Evolutionary conservation across 1,284 basidiomycete species (phyloP).

Genomic region (Naganishia liquefaciens): DNA sequence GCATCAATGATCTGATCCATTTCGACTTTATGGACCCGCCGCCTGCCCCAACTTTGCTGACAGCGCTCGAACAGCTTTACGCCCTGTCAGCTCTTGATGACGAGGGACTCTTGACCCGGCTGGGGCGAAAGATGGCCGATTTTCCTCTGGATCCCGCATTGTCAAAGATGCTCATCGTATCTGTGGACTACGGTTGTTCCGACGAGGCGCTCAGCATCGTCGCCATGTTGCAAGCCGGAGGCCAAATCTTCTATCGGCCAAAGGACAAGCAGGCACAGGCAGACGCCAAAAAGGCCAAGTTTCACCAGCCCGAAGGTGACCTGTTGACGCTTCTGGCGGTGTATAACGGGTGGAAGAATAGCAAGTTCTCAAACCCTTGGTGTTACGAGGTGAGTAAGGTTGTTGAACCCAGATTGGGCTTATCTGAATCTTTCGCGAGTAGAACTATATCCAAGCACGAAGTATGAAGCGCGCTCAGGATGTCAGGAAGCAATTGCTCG

Average conservation of each 20-base stretch:
- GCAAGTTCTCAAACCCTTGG: constrained; percentile 95
- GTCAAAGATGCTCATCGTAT: constrained; percentile 99
- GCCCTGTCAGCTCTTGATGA: constrained; percentile 95
- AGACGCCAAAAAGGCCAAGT: constrained; percentile 98
- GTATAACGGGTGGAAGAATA: constrained; percentile 97
- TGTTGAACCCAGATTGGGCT: neutral
- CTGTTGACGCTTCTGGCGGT: constrained; percentile 92
- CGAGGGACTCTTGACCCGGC: constrained; percentile 87
- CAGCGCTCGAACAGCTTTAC: constrained; percentile 86
- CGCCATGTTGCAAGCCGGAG: constrained; percentile 90
- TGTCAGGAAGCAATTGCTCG: constrained; percentile 92
- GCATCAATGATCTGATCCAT: constrained; percentile 93
- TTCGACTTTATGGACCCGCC: constrained; percentile 99
- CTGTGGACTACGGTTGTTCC: constrained; percentile 92
- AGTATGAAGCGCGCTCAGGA: constrained; percentile 97
- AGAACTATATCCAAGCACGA: constrained; percentile 94
- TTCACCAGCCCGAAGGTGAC: constrained; percentile 97
- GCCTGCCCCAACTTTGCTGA: constrained; percentile 88
- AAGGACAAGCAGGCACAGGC: constrained; percentile 99
- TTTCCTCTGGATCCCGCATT: constrained; percentile 96
- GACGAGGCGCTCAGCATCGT: constrained; percentile 97
- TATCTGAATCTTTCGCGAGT: constrained; percentile 35
- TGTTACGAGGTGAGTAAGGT: constrained; percentile 66
- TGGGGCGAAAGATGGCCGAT: constrained; percentile 98
- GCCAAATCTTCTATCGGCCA: constrained; percentile 94